Conservation (phyloP, 176 grass and related monocot genomes). For the Hordeum vulgare region DNA sequence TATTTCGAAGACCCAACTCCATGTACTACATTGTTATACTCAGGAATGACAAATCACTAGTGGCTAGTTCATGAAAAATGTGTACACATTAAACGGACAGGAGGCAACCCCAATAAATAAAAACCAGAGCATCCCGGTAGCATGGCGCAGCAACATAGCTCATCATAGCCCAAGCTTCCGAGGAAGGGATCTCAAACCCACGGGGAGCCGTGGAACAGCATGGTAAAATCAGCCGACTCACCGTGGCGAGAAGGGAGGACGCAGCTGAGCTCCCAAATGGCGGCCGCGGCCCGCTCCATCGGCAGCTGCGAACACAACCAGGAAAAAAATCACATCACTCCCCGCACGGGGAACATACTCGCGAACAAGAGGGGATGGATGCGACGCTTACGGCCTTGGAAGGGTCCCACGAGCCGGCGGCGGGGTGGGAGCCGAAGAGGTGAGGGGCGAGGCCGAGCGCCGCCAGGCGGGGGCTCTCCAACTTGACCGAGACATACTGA, state of each 20-base stretch:
- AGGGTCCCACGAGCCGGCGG: slow-evolving; percentile 73
- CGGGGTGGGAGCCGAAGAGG: slow-evolving; percentile 70
- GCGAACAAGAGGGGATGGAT: slow-evolving; percentile 1
- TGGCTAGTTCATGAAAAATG: background rate
- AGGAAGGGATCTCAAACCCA: background rate
- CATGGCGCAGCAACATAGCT: background rate
- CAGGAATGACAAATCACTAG: background rate
- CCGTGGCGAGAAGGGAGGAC: slow-evolving; percentile 66
- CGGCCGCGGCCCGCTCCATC: slow-evolving; percentile 53
- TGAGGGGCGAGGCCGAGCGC: slow-evolving; percentile 54
- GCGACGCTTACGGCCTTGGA: slow-evolving; percentile 60
- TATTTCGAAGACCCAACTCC: background rate
- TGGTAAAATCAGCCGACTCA: slow-evolving; percentile 24
- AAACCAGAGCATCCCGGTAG: background rate
- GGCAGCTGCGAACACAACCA: slow-evolving; percentile 38
- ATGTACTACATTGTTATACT: background rate
- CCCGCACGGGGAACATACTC: background rate
- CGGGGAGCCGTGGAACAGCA: background rate
- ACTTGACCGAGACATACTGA: slow-evolving; percentile 66
- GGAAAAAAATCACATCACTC: background rate
- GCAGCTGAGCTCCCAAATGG: slow-evolving; percentile 85
- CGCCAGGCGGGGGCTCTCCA: slow-evolving; percentile 58
- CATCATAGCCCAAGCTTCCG: background rate
- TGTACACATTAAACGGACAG: background rate
- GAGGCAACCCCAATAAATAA: background rate